Base-by-base conservation (phyloP, 139 green algal genomes). In the Closterium sp. region DNA sequence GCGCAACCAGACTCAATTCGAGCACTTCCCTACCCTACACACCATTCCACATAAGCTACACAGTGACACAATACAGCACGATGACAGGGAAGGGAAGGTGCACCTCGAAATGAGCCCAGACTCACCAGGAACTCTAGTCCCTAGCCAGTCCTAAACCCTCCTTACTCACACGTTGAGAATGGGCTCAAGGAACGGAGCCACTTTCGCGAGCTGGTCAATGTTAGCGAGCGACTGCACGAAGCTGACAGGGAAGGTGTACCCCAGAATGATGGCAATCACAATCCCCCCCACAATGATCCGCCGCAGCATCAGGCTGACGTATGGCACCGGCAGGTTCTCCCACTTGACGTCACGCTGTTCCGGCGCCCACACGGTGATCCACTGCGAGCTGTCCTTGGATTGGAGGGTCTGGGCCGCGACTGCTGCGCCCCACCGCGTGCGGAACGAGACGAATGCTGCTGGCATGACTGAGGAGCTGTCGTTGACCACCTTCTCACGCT, bases 351-450 rank as follows among this genome's bases (percentile, higher is more conserved):
- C 92, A 24, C 92, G 89, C 73, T 91, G 92, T 29, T 94, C 92
- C 31, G 92, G 92, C 31, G 92, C 92, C 92, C 92, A 94, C 6
- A 86, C 62, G 5, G 91, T 94, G 70, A 94, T 90, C 91, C 91
- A 94, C 27, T 70, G 27, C n/a, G 89, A 34, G 70, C 34, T 70
- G 91, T 94, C 50, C 7, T 38, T 32, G 32, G 50, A 90, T 31
- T 94, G 92, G 42, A 94, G 92, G 13, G 92, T 94, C 70, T 94
- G 92, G 7, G 92, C 92, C 2, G 92, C 92, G 17, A 94, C 89
- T 21, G 92, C 92, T 24, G 92, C 92, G 31, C 90, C 92, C 89
- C 89, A 94, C 31, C 92, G 62, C 17, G 84, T 93, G 31, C 50
- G 30, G 92, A 94, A 94, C 13, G 62, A 91, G 38, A 94, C 92